phyloP scores from a whole-genome alignment of 2,329 filamentous ascomycete genomes.

The Hymenoscyphus repandus region DNA sequence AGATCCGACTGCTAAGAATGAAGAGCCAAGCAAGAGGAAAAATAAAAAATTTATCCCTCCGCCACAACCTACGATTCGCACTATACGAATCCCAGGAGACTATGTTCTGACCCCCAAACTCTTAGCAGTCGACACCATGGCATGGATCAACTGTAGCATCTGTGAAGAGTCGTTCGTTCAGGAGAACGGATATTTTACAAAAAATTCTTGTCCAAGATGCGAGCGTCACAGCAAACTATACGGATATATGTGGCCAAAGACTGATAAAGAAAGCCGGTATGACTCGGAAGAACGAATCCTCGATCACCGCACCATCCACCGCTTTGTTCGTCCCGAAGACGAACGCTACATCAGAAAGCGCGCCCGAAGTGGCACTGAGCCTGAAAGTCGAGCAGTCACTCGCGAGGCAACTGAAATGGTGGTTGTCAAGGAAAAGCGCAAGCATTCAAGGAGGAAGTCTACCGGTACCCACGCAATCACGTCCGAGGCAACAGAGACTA shows the following conservation, averaged over 20 bases:
- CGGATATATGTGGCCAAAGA: constrained; percentile 94
- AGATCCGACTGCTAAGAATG: not conserved
- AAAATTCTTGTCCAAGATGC: constrained; percentile 82
- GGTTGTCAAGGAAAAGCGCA: not conserved
- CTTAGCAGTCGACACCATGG: constrained; percentile 68
- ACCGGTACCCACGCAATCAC: not conserved
- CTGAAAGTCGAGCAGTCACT: constrained; percentile 20
- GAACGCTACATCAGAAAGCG: constrained; percentile 39
- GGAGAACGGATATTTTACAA: constrained; percentile 79
- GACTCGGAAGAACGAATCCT: constrained; percentile 65
- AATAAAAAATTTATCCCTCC: constrained; percentile 10
- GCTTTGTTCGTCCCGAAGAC: constrained; percentile 70
- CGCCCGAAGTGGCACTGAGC: constrained; percentile 11
- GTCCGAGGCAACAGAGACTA: not conserved
- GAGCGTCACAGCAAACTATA: constrained; percentile 95
- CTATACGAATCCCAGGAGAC: constrained; percentile 60
- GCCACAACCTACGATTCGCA: constrained; percentile 24
- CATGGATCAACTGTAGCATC: constrained; percentile 84
- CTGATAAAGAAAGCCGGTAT: constrained; percentile 67
- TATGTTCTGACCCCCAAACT: constrained; percentile 78
- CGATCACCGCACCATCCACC: constrained; percentile 82
- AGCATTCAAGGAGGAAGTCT: too few relatives aligned
- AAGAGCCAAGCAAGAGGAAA: constrained; percentile 13
- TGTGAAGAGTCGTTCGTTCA: constrained; percentile 84
- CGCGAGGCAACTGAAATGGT: constrained; percentile 10